Percentiles rank a stretch among this genome's conserved stretches.
phyloP scores from a whole-genome alignment of 1,284 basidiomycete genomes.

The Microstroma glucosiphilum region DNA sequence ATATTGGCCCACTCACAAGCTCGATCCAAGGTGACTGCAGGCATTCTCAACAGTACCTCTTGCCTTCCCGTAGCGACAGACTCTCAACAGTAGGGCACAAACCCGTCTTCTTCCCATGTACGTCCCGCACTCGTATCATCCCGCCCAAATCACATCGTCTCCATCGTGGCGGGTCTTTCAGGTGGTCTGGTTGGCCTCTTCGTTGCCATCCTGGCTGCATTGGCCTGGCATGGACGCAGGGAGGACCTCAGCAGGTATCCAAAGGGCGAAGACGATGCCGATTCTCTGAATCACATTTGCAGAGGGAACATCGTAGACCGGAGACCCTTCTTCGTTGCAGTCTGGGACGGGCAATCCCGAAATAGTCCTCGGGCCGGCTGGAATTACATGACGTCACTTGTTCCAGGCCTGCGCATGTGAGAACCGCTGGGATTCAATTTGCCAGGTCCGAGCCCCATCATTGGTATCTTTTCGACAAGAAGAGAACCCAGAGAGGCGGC shows the following conservation, averaged over 20 bases:
- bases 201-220: background rate
- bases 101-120: too few species aligned
- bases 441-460: background rate
- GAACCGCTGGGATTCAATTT: background rate
- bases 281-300: background rate
- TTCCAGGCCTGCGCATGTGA: background rate
- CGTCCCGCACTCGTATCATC: background rate
- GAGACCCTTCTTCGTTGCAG: background rate
- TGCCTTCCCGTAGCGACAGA: background rate
- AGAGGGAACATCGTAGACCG: background rate
- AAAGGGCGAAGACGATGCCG: background rate
- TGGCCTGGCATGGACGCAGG: background rate
- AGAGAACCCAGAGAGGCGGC: background rate
- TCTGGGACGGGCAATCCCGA: background rate
- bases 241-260: background rate
- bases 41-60: background rate
- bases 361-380: background rate
- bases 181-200: conserved; percentile 4
- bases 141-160: background rate
- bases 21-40: background rate
- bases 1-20: background rate
- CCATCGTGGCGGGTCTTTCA: background rate
- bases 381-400: background rate
- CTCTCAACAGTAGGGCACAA: background rate
- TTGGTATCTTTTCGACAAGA: background rate